Conservation (phyloP, 805 yeast genomes). For the Lachancea nothofagi region DNA sequence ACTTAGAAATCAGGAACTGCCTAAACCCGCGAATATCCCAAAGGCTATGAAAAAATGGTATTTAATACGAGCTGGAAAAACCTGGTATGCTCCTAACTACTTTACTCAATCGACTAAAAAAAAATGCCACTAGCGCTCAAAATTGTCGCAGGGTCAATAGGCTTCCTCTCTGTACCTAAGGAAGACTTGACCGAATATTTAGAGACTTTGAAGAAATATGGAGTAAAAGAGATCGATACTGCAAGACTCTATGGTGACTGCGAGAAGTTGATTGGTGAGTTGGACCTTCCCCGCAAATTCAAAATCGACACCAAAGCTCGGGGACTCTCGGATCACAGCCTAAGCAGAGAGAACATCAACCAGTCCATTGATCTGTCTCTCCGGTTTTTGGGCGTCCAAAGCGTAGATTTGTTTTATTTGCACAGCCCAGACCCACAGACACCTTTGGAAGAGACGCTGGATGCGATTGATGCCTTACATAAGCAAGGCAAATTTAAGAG, state of each 20-base stretch:
- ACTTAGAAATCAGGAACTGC: too few relatives aligned
- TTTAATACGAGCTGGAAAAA: too few relatives aligned
- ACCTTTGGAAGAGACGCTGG: slow-evolving; percentile 23
- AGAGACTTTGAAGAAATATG: background rate
- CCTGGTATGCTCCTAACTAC: too few relatives aligned
- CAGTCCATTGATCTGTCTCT: slow-evolving; percentile 15
- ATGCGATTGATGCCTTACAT: slow-evolving; percentile 22
- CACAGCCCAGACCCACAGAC: slow-evolving; percentile 27
- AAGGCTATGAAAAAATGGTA: too few relatives aligned
- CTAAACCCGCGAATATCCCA: too few relatives aligned
- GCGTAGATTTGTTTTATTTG: slow-evolving; percentile 21
- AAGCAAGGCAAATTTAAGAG: slow-evolving; percentile 21
- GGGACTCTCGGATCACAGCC: slow-evolving; percentile 15
- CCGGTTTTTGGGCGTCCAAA: slow-evolving; percentile 12
- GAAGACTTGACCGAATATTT: background rate
- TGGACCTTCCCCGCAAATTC: background rate
- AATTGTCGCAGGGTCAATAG: background rate
- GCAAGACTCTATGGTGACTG: slow-evolving; percentile 3
- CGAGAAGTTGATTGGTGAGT: slow-evolving; percentile 1
- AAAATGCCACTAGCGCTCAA: background rate
- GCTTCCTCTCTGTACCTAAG: background rate
- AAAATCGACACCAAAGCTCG: slow-evolving; percentile 5
- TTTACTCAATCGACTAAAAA: too few relatives aligned
- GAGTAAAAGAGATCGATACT: slow-evolving; percentile 1
- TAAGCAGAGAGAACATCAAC: slow-evolving; percentile 12